Percentiles rank a stretch among this genome's conserved stretches.
These are phyloP conservation scores for Boletus insuetus DNA, from an alignment of 768 basidiomycete species.

Conservation along the genomic window DNA sequence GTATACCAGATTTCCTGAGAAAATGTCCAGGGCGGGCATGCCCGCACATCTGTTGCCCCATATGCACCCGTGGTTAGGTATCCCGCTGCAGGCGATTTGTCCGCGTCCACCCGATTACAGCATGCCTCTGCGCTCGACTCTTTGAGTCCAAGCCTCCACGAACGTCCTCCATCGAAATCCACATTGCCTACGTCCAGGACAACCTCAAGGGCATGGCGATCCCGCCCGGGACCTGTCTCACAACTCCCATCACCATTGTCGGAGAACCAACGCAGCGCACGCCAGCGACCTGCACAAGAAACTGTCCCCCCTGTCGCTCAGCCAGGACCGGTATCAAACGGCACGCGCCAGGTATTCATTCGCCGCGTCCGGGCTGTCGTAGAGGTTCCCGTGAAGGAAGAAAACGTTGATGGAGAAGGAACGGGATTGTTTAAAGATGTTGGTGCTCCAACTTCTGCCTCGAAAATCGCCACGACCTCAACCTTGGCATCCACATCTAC, in stretches of 20 bases:
- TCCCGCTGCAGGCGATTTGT: constrained; percentile 24
- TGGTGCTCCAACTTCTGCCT: constrained; percentile 8
- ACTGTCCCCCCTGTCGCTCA: background rate
- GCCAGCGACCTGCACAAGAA: constrained; percentile 19
- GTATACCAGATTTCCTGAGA: background rate
- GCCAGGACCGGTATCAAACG: constrained; percentile 6
- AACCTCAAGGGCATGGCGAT: constrained; percentile 3
- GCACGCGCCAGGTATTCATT: constrained; percentile 38
- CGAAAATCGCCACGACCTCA: constrained; percentile 15
- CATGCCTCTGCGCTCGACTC: constrained; percentile 17
- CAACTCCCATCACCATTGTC: constrained; percentile 33
- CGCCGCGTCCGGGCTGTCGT: constrained; percentile 62
- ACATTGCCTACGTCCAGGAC: constrained; percentile 28
- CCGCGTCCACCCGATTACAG: constrained; percentile 27
- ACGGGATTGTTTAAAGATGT: background rate
- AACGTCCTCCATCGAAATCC: constrained; percentile 33
- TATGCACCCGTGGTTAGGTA: constrained; percentile 34
- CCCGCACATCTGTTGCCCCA: constrained; percentile 19
- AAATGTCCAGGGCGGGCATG: constrained; percentile 13
- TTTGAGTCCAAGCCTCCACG: constrained; percentile 25
- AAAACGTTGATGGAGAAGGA: constrained; percentile 48
- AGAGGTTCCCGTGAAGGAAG: constrained; percentile 62
- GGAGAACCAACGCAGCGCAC: constrained; percentile 26
- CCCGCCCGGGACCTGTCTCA: constrained; percentile 6
- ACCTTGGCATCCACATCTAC: constrained; percentile 6